phyloP scores from a whole-genome alignment of 768 basidiomycete genomes.

The Royoungia palumana region DNA sequence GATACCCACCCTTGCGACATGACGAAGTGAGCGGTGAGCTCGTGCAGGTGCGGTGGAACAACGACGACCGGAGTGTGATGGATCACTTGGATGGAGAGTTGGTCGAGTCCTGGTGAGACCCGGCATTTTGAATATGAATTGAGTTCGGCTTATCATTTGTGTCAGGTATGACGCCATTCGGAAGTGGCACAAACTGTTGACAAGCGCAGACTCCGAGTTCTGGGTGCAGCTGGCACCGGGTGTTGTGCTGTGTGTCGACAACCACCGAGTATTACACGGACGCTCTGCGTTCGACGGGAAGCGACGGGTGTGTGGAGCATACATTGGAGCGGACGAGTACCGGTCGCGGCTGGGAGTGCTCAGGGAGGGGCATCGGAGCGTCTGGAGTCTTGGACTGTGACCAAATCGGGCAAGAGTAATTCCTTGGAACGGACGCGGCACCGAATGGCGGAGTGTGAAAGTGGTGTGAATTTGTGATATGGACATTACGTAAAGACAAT shows the following conservation, averaged over 20 bases:
- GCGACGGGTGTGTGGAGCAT: conserved; percentile 94
- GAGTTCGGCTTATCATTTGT: neutral
- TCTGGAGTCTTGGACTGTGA: conserved; percentile 60
- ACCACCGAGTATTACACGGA: conserved; percentile 92
- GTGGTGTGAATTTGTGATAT: neutral
- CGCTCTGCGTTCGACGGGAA: conserved; percentile 87
- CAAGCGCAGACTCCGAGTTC: conserved; percentile 80
- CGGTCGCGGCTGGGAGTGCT: conserved; percentile 72
- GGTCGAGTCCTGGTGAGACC: conserved; percentile 69
- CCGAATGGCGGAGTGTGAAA: conserved; percentile 18
- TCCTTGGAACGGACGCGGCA: conserved; percentile 10
- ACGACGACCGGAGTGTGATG: conserved; percentile 87
- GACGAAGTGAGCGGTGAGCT: conserved; percentile 59
- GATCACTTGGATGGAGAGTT: conserved; percentile 50
- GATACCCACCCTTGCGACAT: conserved; percentile 72
- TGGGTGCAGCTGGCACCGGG: conserved; percentile 91
- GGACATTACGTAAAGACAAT: too few species aligned
- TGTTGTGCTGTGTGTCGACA: conserved; percentile 89
- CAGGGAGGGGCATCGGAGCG: conserved; percentile 50
- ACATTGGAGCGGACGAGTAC: conserved; percentile 90
- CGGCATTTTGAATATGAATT: neutral
- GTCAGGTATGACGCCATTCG: conserved; percentile 77
- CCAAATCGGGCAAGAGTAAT: neutral
- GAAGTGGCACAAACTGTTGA: conserved; percentile 71
- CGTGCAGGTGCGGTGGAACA: conserved; percentile 87